phyloP scores from a whole-genome alignment of 495 filamentous ascomycete species.

The Neurospora intermedia region DNA sequence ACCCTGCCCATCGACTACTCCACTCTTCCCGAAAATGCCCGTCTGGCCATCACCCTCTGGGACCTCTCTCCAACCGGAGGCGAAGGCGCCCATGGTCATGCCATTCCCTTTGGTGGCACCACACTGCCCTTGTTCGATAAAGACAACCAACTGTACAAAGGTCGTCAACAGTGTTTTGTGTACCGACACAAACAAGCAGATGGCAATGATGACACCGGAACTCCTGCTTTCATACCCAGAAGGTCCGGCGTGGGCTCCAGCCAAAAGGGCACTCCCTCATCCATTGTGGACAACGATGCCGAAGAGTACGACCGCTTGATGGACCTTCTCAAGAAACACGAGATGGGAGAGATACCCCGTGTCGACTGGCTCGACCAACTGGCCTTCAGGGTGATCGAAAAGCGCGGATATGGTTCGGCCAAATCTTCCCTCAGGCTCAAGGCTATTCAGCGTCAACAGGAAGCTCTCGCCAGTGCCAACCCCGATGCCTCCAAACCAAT shows the following conservation, averaged over 20 bases:
- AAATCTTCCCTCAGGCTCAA: constrained; percentile 22
- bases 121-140: constrained; percentile 83
- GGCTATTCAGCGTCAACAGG: constrained; percentile 23
- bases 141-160: constrained; percentile 79
- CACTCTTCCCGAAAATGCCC: constrained; percentile 63
- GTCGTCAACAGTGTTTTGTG: constrained; percentile 81
- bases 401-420: constrained; percentile 50
- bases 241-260: constrained; percentile 23
- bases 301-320: constrained; percentile 76
- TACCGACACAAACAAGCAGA: constrained; percentile 78
- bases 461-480: constrained; percentile 2
- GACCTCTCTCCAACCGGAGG: constrained; percentile 74
- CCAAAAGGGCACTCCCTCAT: constrained; percentile 32
- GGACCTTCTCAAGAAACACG: constrained; percentile 88
- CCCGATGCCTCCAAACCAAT: constrained; percentile 27
- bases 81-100: constrained; percentile 54
- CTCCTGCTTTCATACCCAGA: constrained; percentile 52
- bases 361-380: constrained; percentile 93
- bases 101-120: constrained; percentile 87
- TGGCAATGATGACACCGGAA: constrained; percentile 69
- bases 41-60: constrained; percentile 91
- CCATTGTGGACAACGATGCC: constrained; percentile 44
- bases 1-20: constrained; percentile 73
- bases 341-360: constrained; percentile 87
- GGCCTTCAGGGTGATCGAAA: constrained; percentile 79